A percentile compares a stretch with the other conserved stretches of the same genome.
Conservation (phyloP, 352 stramenopile genomes). For the Globisporangium emineosum region DNA sequence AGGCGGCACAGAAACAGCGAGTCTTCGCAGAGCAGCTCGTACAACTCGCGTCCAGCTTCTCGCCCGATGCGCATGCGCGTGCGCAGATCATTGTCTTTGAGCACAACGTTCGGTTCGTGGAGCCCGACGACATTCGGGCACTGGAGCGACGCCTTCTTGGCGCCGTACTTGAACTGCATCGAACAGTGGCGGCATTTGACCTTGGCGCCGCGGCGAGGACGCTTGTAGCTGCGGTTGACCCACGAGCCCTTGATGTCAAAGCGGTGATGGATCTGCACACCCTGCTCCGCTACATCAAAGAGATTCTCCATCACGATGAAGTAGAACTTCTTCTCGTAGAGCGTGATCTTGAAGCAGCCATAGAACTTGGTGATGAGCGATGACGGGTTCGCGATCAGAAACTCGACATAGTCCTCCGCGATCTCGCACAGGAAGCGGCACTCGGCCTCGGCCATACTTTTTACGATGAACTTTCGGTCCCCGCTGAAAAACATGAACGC, state of each 20-base stretch:
- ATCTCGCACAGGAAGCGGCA: conserved; percentile 89
- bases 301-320: conserved; percentile 93
- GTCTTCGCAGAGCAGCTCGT: conserved; percentile 66
- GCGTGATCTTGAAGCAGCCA: conserved; percentile 86
- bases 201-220: conserved; percentile 65
- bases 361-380: conserved; percentile 89
- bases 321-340: conserved; percentile 86
- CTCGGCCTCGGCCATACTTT: conserved; percentile 86
- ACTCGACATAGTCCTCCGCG: conserved; percentile 70
- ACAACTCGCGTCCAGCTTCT: conserved; percentile 52
- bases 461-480: conserved; percentile 90
- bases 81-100: conserved; percentile 86
- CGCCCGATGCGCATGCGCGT: conserved; percentile 76
- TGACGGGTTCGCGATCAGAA: conserved; percentile 77
- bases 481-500: conserved; percentile 92
- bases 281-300: conserved; percentile 68
- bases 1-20: conserved; percentile 71
- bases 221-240: conserved; percentile 86
- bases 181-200: conserved; percentile 85
- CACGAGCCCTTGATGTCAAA: conserved; percentile 93
- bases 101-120: conserved; percentile 83
- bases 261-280: conserved; percentile 74
- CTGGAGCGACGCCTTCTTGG: conserved; percentile 59
- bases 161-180: conserved; percentile 81
- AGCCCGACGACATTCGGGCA: conserved; percentile 77